phyloP scores from a whole-genome alignment of 176 grass and related monocot species.

The Alloteropsis semialata region DNA sequence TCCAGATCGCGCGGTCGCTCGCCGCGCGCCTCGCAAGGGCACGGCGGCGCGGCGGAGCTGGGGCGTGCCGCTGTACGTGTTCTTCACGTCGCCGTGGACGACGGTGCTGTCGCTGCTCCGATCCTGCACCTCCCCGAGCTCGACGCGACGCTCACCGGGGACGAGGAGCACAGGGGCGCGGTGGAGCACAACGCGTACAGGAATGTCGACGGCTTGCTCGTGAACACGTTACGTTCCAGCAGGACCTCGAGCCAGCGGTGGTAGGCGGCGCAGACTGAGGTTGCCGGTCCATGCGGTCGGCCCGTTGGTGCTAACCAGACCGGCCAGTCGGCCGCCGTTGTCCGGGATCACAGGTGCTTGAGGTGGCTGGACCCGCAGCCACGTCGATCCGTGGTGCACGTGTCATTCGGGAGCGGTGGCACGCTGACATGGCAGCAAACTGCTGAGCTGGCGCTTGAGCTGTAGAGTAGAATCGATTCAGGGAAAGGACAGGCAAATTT shows the following conservation, averaged over 20 bases:
- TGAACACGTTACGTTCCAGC: constrained; percentile 75
- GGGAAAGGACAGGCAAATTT: too few relatives aligned
- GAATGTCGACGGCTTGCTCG: constrained; percentile 42
- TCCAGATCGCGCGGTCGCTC: not conserved
- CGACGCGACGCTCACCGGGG: constrained; percentile 19
- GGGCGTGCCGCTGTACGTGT: constrained; percentile 47
- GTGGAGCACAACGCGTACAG: constrained; percentile 3
- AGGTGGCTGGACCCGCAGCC: constrained; percentile 60
- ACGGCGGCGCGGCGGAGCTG: constrained; percentile 14
- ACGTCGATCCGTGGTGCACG: constrained; percentile 40
- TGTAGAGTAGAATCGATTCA: too few relatives aligned
- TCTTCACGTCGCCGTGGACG: constrained; percentile 50
- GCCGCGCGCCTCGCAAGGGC: constrained; percentile 13
- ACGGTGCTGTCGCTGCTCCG: constrained; percentile 43
- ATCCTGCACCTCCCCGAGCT: constrained; percentile 60
- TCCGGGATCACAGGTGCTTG: constrained; percentile 3
- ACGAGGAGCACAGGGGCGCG: constrained; percentile 44
- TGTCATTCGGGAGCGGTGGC: constrained; percentile 65
- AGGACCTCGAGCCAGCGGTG: constrained; percentile 44
- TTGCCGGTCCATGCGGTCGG: constrained; percentile 47
- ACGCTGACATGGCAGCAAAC: constrained; percentile 39
- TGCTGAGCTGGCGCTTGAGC: constrained; percentile 43
- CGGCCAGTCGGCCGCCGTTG: not conserved
- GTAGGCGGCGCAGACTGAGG: not conserved
- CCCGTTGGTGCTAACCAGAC: constrained; percentile 39